Evolutionary conservation across 768 basidiomycete genomes (phyloP).

Genomic region (Rhizopogon vinicolor): DNA sequence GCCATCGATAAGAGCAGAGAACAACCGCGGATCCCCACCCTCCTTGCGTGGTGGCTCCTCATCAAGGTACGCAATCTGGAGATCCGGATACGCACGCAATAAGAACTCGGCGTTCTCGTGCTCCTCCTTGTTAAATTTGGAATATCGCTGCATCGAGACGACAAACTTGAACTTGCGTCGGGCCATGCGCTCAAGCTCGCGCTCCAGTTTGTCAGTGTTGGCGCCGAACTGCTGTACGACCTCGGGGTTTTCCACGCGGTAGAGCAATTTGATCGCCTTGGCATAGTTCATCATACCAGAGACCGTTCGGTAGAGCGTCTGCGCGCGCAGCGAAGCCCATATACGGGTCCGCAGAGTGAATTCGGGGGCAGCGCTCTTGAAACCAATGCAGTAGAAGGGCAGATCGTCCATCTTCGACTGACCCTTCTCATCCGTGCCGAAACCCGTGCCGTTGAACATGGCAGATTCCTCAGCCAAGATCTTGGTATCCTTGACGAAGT

Average conservation of each 20-base stretch:
- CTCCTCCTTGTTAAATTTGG: constrained; percentile 99
- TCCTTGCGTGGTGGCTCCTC: constrained; percentile 93
- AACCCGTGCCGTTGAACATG: constrained; percentile 75
- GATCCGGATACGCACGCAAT: constrained; percentile 94
- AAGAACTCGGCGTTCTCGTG: constrained; percentile 98
- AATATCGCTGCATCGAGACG: constrained; percentile 98
- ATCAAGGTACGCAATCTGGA: constrained; percentile 98
- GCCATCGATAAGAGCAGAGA: constrained; percentile 95
- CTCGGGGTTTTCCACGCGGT: constrained; percentile 99
- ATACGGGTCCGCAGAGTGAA: constrained; percentile 98
- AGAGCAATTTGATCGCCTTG: constrained; percentile 99
- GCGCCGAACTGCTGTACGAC: constrained; percentile 97
- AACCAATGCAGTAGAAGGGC: constrained; percentile 97
- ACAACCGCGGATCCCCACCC: constrained; percentile 91
- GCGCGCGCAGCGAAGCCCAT: constrained; percentile 98
- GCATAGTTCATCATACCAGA: constrained; percentile 99
- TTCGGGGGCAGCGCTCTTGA: constrained; percentile 98
- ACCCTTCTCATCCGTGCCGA: constrained; percentile 77
- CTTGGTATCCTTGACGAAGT: constrained; percentile 99
- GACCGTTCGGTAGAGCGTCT: constrained; percentile 97
- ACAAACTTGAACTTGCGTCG: constrained; percentile 98
- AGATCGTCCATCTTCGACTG: constrained; percentile 85
- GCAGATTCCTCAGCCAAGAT: constrained; percentile 95
- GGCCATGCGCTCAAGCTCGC: constrained; percentile 96
- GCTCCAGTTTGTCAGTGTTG: constrained; percentile 94